Percentiles rank a stretch among this genome's conserved stretches.
Evolutionary conservation across 192 early-diverging fungal species (phyloP).

Genomic region (Spizellomyces sp.): DNA sequence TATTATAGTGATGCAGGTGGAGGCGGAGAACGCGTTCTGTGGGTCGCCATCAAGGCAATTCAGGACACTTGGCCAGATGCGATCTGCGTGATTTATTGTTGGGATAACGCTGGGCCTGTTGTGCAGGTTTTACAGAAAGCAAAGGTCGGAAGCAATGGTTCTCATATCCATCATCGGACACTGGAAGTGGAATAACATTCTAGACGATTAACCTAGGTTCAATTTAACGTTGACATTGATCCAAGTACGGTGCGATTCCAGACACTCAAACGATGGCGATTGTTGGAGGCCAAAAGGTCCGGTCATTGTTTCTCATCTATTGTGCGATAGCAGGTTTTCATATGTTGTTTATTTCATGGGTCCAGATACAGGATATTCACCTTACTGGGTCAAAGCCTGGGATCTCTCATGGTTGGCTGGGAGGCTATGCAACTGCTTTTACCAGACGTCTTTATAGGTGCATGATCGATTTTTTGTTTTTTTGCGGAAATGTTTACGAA

Average conservation of each 20-base stretch:
- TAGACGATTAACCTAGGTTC: conserved; percentile 22
- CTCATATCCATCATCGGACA: too few species aligned
- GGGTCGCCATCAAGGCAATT: conserved; percentile 83
- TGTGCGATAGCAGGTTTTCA: neutral
- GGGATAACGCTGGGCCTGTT: conserved; percentile 57
- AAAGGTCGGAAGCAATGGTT: conserved; percentile 48
- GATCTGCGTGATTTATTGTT: conserved; percentile 80
- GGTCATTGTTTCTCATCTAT: too few species aligned
- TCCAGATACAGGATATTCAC: conserved; percentile 78
- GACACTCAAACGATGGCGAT: conserved; percentile 61
- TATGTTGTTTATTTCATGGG: neutral
- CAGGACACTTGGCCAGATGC: conserved; percentile 70
- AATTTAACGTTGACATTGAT: conserved; percentile 74
- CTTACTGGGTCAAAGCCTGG: conserved; percentile 83
- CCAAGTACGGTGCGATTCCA: conserved; percentile 61
- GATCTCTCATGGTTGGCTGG: conserved; percentile 71
- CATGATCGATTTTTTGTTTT: neutral
- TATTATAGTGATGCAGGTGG: conserved; percentile 75
- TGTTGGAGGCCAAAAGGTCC: conserved; percentile 72
- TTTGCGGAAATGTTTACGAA: neutral
- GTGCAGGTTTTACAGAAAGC: conserved; percentile 65
- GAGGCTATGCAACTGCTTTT: conserved; percentile 70
- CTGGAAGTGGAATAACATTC: too few species aligned
- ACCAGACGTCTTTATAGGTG: conserved; percentile 85
- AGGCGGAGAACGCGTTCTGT: conserved; percentile 96